Base-by-base conservation (phyloP, 1,139 yeast genomes). In the Komagataea norvegica region DNA sequence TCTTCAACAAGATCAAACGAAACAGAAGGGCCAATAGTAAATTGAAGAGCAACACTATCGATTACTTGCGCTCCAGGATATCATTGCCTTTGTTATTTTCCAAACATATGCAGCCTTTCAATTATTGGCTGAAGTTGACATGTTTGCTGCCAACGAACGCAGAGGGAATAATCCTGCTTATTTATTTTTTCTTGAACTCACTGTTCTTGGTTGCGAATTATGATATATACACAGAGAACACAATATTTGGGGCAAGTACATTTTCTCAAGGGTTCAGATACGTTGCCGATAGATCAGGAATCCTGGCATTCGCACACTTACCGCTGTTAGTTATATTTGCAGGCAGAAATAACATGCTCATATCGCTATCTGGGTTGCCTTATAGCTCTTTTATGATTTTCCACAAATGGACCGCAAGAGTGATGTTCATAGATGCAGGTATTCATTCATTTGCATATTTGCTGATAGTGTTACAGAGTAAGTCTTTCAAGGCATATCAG, bases 321-420 rank as follows among this genome's bases (percentile, higher is more conserved):
- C 86, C 87, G 6, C 41, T 72, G 7, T 52, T 74, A 31, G 61
- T 77, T 16, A 57, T 79, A 31, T 77, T 79, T 54, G 77, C 79
- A 9, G 83, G 84, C 14, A 66, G 86, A 62, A 83, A 83, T 56
- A 83, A 82, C 55, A 60, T 82, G 36, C 58, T 83, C 51, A 74
- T 76, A 46, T 69, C 70, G 62, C 27, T 79, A 20, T 74, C 86
- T 2, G 82, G 85, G 25, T 75, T 86, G 78, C 65, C 75, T 11
- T 72, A 70, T 47, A 64, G 77, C 5, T 68, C 82, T 29, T 80
- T 81, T 55, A 65, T 79, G 48, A 65, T 74, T 21, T 70, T 77
- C 55, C 93, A 84, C 59, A 75, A 79, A 51, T 79, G 86, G 83
- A 56, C 76, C 3, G 75, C 81, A 2, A 68, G 91, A 56, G 47